These are phyloP conservation scores for Glebionis coronaria DNA, from an alignment of 129 eudicot genomes.

Conservation along the genomic window DNA sequence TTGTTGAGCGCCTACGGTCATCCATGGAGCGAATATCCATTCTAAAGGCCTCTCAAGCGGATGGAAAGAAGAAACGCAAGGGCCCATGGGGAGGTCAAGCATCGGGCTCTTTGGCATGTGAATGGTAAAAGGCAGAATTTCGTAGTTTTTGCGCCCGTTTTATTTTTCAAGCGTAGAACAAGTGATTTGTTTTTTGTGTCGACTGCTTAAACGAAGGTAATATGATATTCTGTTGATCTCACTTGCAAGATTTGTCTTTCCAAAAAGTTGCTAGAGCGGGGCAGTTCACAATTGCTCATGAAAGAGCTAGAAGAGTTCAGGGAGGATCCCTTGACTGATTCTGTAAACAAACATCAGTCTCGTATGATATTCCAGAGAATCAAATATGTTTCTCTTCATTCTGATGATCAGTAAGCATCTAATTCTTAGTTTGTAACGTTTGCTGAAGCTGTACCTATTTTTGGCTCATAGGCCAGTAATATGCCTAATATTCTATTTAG, in stretches of 20 bases:
- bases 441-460: conserved; percentile 1
- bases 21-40: conserved; percentile 90
- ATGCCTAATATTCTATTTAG: not conserved
- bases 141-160: too few species aligned
- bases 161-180: too few species aligned
- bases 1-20: conserved; percentile 62
- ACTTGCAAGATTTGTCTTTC: too few species aligned
- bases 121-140: too few species aligned
- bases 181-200: conserved; percentile 78
- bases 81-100: too few species aligned
- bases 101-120: too few species aligned
- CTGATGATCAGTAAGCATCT: conserved; percentile 72
- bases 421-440: conserved; percentile 11
- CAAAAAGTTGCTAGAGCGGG: conserved; percentile 88
- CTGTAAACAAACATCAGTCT: conserved; percentile 92
- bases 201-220: too few species aligned
- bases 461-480: not conserved
- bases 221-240: too few species aligned
- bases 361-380: conserved; percentile 87
- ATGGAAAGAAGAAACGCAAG: too few species aligned
- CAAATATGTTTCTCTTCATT: conserved; percentile 71
- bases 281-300: conserved; percentile 69
- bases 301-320: conserved; percentile 97
- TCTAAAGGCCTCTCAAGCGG: conserved; percentile 70
- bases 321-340: conserved; percentile 68